Base-by-base conservation (phyloP, 257 asterid genomes). In the Plantago elongata region DNA sequence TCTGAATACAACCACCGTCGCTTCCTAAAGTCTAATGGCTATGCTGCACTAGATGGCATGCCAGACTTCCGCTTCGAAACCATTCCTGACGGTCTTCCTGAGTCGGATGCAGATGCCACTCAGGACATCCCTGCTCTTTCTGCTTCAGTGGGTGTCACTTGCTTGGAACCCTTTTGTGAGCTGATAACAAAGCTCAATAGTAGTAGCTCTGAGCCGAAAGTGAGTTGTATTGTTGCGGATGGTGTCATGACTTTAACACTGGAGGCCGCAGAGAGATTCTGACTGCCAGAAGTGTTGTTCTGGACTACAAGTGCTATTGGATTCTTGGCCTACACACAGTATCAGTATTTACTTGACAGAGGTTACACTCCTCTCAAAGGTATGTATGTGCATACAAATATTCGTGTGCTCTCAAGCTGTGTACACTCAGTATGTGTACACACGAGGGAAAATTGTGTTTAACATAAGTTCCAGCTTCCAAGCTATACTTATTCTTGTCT, bases 321-420 rank as follows among this genome's bases (percentile, higher is more conserved):
- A 0, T 9, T 61, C 8, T 51, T 77, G 71, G 79, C 60, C 0
- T 69, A 46, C 13, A n/a, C 77, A 10, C 83, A 81, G 37, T 73
- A 60, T 56, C 51, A 51, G 46, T 54, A 44, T 0, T 65, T 81
- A 0, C 3, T 69, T 13, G 70, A 81, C 38, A 72, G 60, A 50
- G 83, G 86, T 0, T 72, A 45, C 18, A n/a, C 16, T 2, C 86
- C 83, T 51, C 66, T 81, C 3, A 59, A 67, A 74, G 86, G 83
- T 80, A 73, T 34, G 40, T 3, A 34, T 34, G 40, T 34, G 38
- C n/a, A n/a, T 34, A 2, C 38, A 34, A 34, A 3, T 34, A 34
- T 34, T 34, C 38, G 5, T 34, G 5, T 34, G n/a, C n/a, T n/a
- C n/a, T n/a, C n/a, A n/a, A n/a, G n/a, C n/a, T n/a, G n/a, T n/a